Evolutionary conservation across 2,329 filamentous ascomycete genomes (phyloP).

Genomic region (Mycosphaerella sp.): DNA sequence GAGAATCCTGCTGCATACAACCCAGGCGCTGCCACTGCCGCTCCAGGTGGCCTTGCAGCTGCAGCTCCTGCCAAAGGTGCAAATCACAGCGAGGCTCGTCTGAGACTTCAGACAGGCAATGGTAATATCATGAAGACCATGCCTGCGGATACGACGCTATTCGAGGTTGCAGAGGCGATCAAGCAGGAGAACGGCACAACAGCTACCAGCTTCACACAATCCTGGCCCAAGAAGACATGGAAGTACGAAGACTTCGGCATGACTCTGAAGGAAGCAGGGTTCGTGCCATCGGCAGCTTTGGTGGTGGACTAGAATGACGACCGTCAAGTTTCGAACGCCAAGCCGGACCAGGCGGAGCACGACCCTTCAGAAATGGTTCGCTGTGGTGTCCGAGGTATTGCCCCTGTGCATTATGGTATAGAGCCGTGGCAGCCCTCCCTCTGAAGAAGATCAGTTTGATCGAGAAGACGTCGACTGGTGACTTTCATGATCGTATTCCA

Average conservation of each 20-base stretch:
- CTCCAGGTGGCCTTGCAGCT: slow-evolving; percentile 37
- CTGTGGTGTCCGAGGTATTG: too few species aligned
- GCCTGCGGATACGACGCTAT: slow-evolving; percentile 82
- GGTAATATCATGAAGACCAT: slow-evolving; percentile 84
- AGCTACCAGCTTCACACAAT: slow-evolving; percentile 74
- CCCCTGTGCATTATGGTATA: too few species aligned
- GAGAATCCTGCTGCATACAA: slow-evolving; percentile 60
- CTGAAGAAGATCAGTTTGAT: too few species aligned
- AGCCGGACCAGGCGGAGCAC: too few species aligned
- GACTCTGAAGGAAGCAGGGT: slow-evolving; percentile 84
- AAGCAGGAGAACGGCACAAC: slow-evolving; percentile 62
- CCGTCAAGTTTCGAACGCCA: too few species aligned
- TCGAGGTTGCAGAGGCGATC: slow-evolving; percentile 78
- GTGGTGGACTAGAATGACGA: slow-evolving; percentile 11
- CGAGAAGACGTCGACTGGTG: too few species aligned
- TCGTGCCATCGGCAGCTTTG: slow-evolving; percentile 85
- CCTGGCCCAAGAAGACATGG: slow-evolving; percentile 80
- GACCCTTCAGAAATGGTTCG: too few species aligned
- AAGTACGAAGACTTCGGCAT: slow-evolving; percentile 68
- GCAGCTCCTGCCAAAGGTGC: slow-evolving; percentile 49
- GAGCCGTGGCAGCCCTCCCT: too few species aligned
- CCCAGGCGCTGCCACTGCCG: slow-evolving; percentile 42
- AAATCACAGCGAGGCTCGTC: slow-evolving; percentile 70
- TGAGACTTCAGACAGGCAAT: slow-evolving; percentile 69
- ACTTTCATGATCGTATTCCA: too few species aligned